Evolutionary conservation across 2,329 filamentous ascomycete genomes (phyloP).

Genomic region (Chaetomiaceae sp.): DNA sequence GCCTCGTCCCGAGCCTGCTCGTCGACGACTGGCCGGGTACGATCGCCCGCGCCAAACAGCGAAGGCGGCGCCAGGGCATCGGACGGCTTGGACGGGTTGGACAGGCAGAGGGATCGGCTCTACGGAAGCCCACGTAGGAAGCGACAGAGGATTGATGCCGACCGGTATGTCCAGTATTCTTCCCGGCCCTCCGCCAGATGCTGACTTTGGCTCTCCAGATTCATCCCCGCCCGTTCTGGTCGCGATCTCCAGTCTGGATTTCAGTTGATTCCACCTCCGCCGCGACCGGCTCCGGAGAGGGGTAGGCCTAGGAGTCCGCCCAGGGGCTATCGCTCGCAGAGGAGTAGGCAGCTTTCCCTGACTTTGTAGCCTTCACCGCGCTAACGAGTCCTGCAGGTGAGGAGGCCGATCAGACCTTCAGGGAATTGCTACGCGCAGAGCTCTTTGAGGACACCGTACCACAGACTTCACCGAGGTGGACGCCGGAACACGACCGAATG

Average conservation of each 20-base stretch:
- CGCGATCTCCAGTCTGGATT: conserved; percentile 93
- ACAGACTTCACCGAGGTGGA: conserved; percentile 62
- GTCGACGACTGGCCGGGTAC: conserved; percentile 4
- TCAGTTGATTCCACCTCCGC: conserved; percentile 82
- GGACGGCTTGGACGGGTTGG: not conserved
- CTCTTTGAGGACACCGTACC: conserved; percentile 88
- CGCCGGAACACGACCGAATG: conserved; percentile 48
- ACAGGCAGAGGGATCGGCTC: conserved; percentile 32
- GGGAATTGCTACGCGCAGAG: conserved; percentile 78
- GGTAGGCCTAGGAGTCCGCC: conserved; percentile 55
- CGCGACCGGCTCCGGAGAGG: conserved; percentile 78
- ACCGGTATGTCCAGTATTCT: conserved; percentile 43
- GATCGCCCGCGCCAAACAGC: not conserved
- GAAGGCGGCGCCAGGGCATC: not conserved
- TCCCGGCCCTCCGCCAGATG: not conserved
- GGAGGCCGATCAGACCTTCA: conserved; percentile 92
- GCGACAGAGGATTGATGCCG: conserved; percentile 53
- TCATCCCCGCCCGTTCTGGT: conserved; percentile 89
- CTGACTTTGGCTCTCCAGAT: conserved; percentile 47
- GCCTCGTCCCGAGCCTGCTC: conserved; percentile 1
- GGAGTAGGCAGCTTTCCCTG: conserved; percentile 53
- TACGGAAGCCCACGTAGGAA: conserved; percentile 53
- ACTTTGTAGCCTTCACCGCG: not conserved
- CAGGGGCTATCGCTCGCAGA: conserved; percentile 94
- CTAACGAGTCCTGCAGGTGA: conserved; percentile 52